phyloP scores from a whole-genome alignment of 2,329 filamentous ascomycete species.

The Fusarium miscanthi region DNA sequence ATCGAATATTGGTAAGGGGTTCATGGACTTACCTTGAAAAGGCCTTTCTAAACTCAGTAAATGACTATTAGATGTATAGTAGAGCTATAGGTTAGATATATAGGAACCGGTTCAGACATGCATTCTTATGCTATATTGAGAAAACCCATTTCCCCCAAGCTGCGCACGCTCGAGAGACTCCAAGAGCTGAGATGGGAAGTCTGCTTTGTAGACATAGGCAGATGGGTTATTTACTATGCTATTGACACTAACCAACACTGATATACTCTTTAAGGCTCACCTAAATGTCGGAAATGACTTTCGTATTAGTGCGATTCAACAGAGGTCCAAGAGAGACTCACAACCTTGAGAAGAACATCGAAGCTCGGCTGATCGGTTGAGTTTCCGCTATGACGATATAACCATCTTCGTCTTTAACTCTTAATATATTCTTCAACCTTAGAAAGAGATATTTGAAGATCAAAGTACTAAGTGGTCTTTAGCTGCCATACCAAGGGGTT shows the following conservation, averaged over 20 bases:
- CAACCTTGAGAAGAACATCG: neutral
- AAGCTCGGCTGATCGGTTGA: neutral
- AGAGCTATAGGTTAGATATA: neutral
- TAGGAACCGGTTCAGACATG: neutral
- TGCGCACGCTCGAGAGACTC: neutral
- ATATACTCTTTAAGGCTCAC: too few relatives aligned
- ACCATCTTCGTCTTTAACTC: neutral
- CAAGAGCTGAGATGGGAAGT: neutral
- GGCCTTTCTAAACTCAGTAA: rapidly evolving
- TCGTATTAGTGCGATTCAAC: neutral
- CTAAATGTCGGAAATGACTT: neutral
- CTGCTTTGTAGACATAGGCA: neutral
- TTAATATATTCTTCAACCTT: neutral
- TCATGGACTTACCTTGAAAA: neutral
- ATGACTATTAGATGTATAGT: neutral
- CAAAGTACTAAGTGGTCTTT: neutral
- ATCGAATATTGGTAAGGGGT: neutral
- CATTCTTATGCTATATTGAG: neutral
- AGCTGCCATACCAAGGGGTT: too few relatives aligned
- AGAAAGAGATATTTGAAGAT: neutral
- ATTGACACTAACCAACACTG: neutral
- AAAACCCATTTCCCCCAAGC: neutral
- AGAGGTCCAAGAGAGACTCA: neutral
- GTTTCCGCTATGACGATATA: neutral
- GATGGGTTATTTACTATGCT: rapidly evolving